Base-by-base conservation (phyloP, 805 yeast species). In the Lachancea dasiensis region DNA sequence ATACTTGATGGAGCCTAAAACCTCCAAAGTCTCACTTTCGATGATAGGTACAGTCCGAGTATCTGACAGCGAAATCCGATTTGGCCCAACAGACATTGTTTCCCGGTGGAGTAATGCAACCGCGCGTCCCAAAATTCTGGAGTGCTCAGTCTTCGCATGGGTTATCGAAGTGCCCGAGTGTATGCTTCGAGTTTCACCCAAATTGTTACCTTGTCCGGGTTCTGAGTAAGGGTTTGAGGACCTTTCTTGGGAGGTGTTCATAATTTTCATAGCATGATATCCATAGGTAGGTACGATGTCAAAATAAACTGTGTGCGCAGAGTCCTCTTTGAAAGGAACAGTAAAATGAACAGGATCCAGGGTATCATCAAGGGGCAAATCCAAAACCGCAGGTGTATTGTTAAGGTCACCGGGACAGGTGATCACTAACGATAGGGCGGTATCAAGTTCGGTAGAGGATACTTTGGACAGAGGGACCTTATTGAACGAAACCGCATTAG, bases 281-380 rank as follows among this genome's bases (percentile, higher is more conserved):
- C 79, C 81, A 59, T 86, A 87, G 0, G 97, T 86, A 17, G 96
- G 95, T 13, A 89, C 86, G 39, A 89, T 72, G 59, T 90, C 97
- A 61, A 90, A 90, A 26, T 77, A 75, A 25, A 90, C 58, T 3
- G 73, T 58, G 10, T 81, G 72, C 36, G 79, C 75, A 25, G 71
- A 61, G 10, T 76, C 73, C 22, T 65, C 64, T 27, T 65, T 60
- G 36, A 72, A 61, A 6, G 63, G 60, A 40, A 81, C 71, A 44
- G 78, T 79, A 63, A 90, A 86, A 6, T 80, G 68, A 28, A 90
- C 73, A 3, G 95, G 90, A 39, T 75, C 81, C 7, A 72, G 60
- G 7, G 69, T 80, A 49, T 84, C 95, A 52, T 87, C 92, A 28
- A 85, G 62, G 2, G 97, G 97, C 44, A 89, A 67, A 50, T 87